A percentile compares a stretch with the other conserved stretches of the same genome.
Evolutionary conservation across 2,329 filamentous ascomycete genomes (phyloP).

Genomic region (Incumbomyces delicatus): DNA sequence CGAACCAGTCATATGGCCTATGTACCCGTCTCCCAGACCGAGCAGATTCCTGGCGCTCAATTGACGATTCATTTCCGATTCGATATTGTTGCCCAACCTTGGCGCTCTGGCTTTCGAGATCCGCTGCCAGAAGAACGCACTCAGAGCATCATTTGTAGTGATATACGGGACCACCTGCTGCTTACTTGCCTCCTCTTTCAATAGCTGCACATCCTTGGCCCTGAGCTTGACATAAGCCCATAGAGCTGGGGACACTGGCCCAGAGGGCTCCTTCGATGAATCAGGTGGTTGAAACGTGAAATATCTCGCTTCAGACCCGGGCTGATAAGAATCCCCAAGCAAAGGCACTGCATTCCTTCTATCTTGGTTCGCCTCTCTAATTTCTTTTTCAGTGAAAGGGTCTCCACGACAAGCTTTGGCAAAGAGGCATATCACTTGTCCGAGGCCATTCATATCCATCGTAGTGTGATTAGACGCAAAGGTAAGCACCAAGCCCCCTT

Average conservation of each 20-base stretch:
- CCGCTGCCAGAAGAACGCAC: conserved; percentile 43
- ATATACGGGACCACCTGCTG: conserved; percentile 26
- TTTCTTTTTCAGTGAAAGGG: conserved; percentile 38
- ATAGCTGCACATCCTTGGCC: background rate
- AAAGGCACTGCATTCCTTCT: conserved; percentile 32
- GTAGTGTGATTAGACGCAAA: conserved; percentile 40
- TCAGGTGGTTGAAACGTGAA: background rate
- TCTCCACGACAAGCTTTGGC: conserved; percentile 40
- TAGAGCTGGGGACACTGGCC: background rate
- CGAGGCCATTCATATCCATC: conserved; percentile 45
- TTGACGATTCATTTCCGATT: conserved; percentile 37
- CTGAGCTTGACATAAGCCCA: background rate
- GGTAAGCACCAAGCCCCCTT: conserved; percentile 42
- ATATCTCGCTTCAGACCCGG: conserved; percentile 15
- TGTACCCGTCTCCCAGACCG: conserved; percentile 34
- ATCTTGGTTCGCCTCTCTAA: conserved; percentile 33
- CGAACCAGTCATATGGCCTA: conserved; percentile 26
- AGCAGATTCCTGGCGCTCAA: conserved; percentile 40
- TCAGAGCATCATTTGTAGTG: conserved; percentile 47
- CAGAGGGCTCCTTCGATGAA: conserved; percentile 12
- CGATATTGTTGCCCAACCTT: conserved; percentile 23
- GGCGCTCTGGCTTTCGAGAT: conserved; percentile 33
- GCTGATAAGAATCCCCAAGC: conserved; percentile 29
- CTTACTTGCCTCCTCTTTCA: background rate
- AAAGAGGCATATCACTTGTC: conserved; percentile 37